Evolutionary conservation across 2,329 filamentous ascomycete species (phyloP).

Genomic region (Xylariaceae sp.): DNA sequence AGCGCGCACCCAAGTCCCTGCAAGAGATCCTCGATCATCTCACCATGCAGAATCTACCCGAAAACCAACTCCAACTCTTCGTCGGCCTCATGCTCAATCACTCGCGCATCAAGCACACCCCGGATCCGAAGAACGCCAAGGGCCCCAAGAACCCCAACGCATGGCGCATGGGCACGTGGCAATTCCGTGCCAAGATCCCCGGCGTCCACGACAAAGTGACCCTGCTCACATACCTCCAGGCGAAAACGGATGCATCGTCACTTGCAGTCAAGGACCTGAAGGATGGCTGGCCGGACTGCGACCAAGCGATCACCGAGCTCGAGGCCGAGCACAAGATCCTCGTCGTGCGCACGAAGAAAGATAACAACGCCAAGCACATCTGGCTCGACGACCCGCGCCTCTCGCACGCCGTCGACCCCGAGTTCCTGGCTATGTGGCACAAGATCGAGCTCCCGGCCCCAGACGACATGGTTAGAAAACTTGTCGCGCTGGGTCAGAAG

Average conservation of each 20-base stretch:
- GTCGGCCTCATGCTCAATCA: conserved; percentile 63
- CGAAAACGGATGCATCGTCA: conserved; percentile 72
- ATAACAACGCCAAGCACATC: conserved; percentile 76
- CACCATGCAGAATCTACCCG: conserved; percentile 59
- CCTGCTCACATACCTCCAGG: conserved; percentile 75
- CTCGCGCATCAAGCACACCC: conserved; percentile 52
- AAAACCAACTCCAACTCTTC: conserved; percentile 59
- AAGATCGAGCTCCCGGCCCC: conserved; percentile 70
- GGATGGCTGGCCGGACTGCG: conserved; percentile 88
- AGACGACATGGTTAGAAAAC: conserved; percentile 67
- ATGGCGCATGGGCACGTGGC: conserved; percentile 67
- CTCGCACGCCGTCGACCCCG: conserved; percentile 67
- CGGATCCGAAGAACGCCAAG: conserved; percentile 36
- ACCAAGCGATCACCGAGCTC: conserved; percentile 69
- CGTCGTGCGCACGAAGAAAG: conserved; percentile 87
- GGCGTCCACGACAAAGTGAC: conserved; percentile 73
- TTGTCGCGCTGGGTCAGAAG: conserved; percentile 73
- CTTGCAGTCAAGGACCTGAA: conserved; percentile 86
- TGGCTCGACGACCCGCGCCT: conserved; percentile 84
- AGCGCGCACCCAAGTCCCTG: conserved; percentile 63
- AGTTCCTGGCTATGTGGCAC: conserved; percentile 81
- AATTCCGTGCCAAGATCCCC: conserved; percentile 73
- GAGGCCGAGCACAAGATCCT: conserved; percentile 75
- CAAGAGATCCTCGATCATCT: conserved; percentile 76
- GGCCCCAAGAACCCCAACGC: conserved; percentile 47